Evolutionary conservation across 768 basidiomycete genomes (phyloP).

Genomic region (Termitomyces heimii): DNA sequence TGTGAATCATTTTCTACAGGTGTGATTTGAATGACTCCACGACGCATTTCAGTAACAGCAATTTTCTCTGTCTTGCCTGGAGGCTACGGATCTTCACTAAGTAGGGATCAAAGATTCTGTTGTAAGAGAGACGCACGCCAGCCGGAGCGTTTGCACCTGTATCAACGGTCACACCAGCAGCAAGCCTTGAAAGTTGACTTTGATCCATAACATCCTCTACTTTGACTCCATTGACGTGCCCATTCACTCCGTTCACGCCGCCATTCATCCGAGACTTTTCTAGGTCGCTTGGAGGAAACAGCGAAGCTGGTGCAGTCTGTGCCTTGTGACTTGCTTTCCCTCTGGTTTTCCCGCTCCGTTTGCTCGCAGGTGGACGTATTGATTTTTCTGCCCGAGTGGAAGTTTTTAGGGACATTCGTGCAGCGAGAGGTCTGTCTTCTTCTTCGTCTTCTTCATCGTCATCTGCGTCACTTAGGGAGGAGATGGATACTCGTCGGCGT

Average conservation of each 20-base stretch:
- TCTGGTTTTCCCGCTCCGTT: slow-evolving; percentile 31
- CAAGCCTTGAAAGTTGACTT: slow-evolving; percentile 67
- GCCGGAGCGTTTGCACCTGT: slow-evolving; percentile 21
- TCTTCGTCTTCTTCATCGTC: slow-evolving; percentile 50
- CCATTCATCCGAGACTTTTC: slow-evolving; percentile 33
- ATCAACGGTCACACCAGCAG: slow-evolving; percentile 67
- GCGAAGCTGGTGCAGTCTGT: slow-evolving; percentile 42
- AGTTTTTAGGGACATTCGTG: slow-evolving; percentile 30
- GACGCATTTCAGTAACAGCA: slow-evolving; percentile 73
- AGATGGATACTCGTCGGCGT: slow-evolving; percentile 46
- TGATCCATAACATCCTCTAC: slow-evolving; percentile 79
- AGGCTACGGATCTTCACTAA: slow-evolving; percentile 28
- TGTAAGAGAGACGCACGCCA: slow-evolving; percentile 32
- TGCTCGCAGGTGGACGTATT: slow-evolving; percentile 22
- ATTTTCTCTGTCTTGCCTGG: slow-evolving; percentile 65
- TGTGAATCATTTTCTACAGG: slow-evolving; percentile 81
- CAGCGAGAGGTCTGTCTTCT: slow-evolving; percentile 52
- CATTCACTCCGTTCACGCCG: slow-evolving; percentile 37
- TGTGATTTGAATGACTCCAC: slow-evolving; percentile 75
- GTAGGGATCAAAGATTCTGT: neutral
- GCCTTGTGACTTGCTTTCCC: slow-evolving; percentile 59
- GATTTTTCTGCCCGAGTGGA: slow-evolving; percentile 23
- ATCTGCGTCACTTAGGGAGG: slow-evolving; percentile 46
- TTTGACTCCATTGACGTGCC: slow-evolving; percentile 51
- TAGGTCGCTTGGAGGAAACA: slow-evolving; percentile 30